Conservation (phyloP, 495 filamentous ascomycete species). For the Neurospora hispaniola region DNA sequence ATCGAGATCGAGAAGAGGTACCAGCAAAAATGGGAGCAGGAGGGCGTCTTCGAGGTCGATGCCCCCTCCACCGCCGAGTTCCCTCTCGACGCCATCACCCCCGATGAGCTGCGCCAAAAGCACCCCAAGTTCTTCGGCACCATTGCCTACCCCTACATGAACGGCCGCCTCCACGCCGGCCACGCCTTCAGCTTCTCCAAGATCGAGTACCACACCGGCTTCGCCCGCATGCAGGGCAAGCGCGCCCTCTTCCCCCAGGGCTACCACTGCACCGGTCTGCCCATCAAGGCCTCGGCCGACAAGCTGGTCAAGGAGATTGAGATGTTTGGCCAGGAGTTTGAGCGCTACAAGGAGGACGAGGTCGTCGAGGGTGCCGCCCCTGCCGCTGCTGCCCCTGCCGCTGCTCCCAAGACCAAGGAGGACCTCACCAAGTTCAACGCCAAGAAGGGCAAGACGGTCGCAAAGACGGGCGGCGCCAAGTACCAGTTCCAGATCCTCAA, state of each 20-base stretch:
- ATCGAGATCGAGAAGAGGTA: constrained; percentile 87
- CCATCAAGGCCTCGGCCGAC: constrained; percentile 95
- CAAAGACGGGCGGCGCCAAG: constrained; percentile 81
- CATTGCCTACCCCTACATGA: constrained; percentile 94
- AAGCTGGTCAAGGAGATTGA: constrained; percentile 83
- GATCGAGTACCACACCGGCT: constrained; percentile 72
- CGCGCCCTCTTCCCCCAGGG: constrained; percentile 78
- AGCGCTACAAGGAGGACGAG: constrained; percentile 55
- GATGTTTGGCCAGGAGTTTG: constrained; percentile 82
- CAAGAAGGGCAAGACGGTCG: constrained; percentile 88
- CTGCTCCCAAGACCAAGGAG: constrained; percentile 35
- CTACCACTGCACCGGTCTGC: constrained; percentile 95
- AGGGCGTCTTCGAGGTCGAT: constrained; percentile 70
- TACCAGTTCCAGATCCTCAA: constrained; percentile 46
- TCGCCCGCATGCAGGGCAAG: constrained; percentile 81
- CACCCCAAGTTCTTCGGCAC: constrained; percentile 88
- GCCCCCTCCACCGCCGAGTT: constrained; percentile 68
- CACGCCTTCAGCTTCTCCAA: constrained; percentile 86
- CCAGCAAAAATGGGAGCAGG: constrained; percentile 73
- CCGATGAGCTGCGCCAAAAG: constrained; percentile 64
- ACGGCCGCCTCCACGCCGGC: constrained; percentile 84
- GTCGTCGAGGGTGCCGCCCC: constrained; percentile 20
- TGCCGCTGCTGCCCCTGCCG: constrained; percentile 9
- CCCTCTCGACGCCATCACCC: constrained; percentile 56
- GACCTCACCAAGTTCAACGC: constrained; percentile 86